Base-by-base conservation (phyloP, 805 yeast species). In the Ogataea corticis region DNA sequence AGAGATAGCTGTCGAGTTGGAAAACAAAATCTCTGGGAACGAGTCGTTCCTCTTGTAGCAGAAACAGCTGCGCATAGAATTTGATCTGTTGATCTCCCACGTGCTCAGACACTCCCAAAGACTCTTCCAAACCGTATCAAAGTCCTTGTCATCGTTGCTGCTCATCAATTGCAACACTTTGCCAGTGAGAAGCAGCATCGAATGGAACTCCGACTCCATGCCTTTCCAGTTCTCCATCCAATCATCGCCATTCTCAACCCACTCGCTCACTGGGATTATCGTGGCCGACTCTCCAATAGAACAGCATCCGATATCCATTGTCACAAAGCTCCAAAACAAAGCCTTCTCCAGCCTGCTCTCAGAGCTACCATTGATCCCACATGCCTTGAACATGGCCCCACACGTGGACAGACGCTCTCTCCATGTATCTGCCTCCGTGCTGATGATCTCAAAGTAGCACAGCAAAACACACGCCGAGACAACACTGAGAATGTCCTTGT, bases 241-340 rank as follows among this genome's bases (percentile, higher is more conserved):
- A 23, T 16, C 29, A 11, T 29, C n/a, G 2, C 33, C 42, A 12
- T 33, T 14, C 6, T 14, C 40, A 36, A 49, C 40, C 58, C 58
- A 54, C 19, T 52, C 52, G 7, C 36, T 33, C 13, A 36, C 44
- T 10, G 51, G 49, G 27, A 51, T 35, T 5, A 48, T 43, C 5
- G 54, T 46, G 2, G 51, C 16, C 2, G 33, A 21, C 9, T 70
- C 73, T 13, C 69, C 70, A 32, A 69, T 63, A 6, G 52, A 38
- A 36, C 56, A 53, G 13, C 42, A 50, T 3, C 58, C 66, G 7
- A 71, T 61, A 49, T 72, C 77, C 64, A 71, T 61, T 18, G 74
- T 54, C 1, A 70, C 71, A 55, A 71, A 69, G 38, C 68, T 66
- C 78, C 77, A 74, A 45, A 74, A 71, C 36, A 73, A 54, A 0